A percentile compares a stretch with the other conserved stretches of the same genome.
Conservation (phyloP, 108 stramenopile species). For the Parietichytrium sp. region DNA sequence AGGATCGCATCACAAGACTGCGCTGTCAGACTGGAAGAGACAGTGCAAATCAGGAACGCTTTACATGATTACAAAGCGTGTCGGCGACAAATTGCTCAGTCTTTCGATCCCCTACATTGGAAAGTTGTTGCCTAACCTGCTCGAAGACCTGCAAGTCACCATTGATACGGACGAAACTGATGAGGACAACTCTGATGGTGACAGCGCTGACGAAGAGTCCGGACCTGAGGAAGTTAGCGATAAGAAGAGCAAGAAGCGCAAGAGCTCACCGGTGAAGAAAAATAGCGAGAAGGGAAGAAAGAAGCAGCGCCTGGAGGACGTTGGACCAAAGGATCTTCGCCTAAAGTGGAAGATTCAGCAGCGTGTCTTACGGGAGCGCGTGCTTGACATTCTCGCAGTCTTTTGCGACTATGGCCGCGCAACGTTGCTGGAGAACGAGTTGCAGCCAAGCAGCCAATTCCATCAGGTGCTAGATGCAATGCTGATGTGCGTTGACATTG, state of each 20-base stretch:
- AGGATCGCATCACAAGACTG: neutral
- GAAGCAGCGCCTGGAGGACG: too few relatives aligned
- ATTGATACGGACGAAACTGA: too few relatives aligned
- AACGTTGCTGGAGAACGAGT: neutral
- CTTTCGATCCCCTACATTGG: neutral
- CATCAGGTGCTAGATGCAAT: neutral
- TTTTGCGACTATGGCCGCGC: neutral
- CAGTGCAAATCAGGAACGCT: conserved; percentile 10
- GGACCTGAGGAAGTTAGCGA: neutral
- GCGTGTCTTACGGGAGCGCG: conserved; percentile 29
- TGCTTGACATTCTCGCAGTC: neutral
- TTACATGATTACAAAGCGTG: neutral
- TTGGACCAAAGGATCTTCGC: neutral
- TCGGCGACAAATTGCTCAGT: neutral
- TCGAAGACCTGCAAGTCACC: neutral
- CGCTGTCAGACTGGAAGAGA: conserved; percentile 11
- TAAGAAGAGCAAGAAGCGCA: neutral
- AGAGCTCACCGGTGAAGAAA: too few relatives aligned
- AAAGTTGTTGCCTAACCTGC: neutral
- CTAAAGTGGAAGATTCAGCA: conserved; percentile 1
- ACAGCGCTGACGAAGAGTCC: too few relatives aligned
- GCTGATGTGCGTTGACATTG: neutral
- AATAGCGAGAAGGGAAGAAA: neutral
- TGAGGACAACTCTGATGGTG: too few relatives aligned
- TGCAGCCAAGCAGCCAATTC: neutral